Percentiles rank a stretch among this genome's conserved stretches.
Conservation (phyloP, 768 basidiomycete species). For the Lentinula boryana region DNA sequence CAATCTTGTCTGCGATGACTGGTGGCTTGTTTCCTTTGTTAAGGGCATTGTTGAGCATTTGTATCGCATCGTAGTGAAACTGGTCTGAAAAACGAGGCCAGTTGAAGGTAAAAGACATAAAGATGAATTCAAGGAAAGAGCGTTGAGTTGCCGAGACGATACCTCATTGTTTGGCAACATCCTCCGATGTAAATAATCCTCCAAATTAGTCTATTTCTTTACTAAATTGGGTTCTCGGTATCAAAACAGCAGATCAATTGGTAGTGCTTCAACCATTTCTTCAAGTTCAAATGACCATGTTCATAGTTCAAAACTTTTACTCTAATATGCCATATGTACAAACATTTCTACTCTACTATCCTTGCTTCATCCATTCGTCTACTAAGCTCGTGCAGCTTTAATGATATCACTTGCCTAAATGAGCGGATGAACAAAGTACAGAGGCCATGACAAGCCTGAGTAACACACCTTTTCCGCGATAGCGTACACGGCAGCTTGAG, state of each 20-base stretch:
- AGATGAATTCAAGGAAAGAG: neutral
- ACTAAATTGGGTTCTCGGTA: neutral
- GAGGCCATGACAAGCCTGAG: neutral
- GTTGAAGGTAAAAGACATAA: conserved; percentile 88
- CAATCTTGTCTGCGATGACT: conserved; percentile 94
- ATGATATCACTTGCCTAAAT: neutral
- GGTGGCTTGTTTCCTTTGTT: conserved; percentile 98
- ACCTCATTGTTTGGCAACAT: neutral
- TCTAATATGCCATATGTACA: too few species aligned
- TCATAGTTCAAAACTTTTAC: too few species aligned
- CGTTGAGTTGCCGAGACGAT: neutral
- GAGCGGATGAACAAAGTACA: neutral
- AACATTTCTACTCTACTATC: too few species aligned
- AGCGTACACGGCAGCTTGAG: conserved; percentile 2
- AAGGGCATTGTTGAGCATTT: conserved; percentile 94
- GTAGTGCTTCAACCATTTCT: too few species aligned
- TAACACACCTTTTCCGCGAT: conserved; percentile 3
- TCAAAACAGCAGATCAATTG: too few species aligned
- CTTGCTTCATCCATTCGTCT: neutral
- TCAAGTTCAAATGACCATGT: too few species aligned
- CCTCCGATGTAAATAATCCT: neutral
- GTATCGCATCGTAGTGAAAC: conserved; percentile 93
- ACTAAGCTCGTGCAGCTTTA: neutral
- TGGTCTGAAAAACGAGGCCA: conserved; percentile 97
- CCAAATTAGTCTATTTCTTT: neutral